A percentile compares a stretch with the other conserved stretches of the same genome.
Conservation (phyloP, 2,329 filamentous ascomycete species). For the Ophiostoma australiae region DNA sequence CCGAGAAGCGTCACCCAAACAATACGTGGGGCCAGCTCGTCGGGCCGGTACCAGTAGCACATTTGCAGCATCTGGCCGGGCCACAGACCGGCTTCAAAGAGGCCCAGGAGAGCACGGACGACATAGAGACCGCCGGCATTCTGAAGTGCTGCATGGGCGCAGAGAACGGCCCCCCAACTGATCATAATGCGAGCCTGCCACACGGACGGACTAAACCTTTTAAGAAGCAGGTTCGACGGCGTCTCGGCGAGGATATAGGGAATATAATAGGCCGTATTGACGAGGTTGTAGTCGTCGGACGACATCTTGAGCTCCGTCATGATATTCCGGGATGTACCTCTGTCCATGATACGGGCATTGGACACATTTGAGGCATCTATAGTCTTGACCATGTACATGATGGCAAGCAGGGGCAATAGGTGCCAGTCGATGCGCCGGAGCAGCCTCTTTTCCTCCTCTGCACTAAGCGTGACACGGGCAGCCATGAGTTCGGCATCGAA, state of each 20-base stretch:
- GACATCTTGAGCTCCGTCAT: constrained; percentile 39
- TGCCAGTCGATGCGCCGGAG: constrained; percentile 26
- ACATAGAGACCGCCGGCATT: constrained; percentile 45
- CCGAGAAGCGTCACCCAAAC: constrained; percentile 42
- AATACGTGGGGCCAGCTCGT: constrained; percentile 43
- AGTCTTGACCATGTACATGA: constrained; percentile 28
- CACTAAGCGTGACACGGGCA: constrained; percentile 19
- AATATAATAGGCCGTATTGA: constrained; percentile 44
- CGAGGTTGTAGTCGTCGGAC: constrained; percentile 39
- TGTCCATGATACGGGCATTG: constrained; percentile 43
- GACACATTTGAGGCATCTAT: constrained; percentile 32
- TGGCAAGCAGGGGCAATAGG: constrained; percentile 23
- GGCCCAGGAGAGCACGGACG: constrained; percentile 55
- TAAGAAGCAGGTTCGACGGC: constrained; percentile 72
- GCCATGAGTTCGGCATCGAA: constrained; percentile 23
- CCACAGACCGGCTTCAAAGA: constrained; percentile 62
- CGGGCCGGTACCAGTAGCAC: constrained; percentile 46
- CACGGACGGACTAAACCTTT: constrained; percentile 64
- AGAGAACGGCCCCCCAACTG: constrained; percentile 49
- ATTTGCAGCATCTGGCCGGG: constrained; percentile 53
- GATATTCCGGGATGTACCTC: constrained; percentile 39
- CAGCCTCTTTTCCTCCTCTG: constrained; percentile 26
- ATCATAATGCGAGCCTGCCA: constrained; percentile 74
- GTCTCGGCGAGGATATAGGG: constrained; percentile 72
- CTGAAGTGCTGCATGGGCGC: constrained; percentile 48